These are phyloP conservation scores for Zygnema cylindricum DNA, from an alignment of 139 green algal species.

Conservation along the genomic window DNA sequence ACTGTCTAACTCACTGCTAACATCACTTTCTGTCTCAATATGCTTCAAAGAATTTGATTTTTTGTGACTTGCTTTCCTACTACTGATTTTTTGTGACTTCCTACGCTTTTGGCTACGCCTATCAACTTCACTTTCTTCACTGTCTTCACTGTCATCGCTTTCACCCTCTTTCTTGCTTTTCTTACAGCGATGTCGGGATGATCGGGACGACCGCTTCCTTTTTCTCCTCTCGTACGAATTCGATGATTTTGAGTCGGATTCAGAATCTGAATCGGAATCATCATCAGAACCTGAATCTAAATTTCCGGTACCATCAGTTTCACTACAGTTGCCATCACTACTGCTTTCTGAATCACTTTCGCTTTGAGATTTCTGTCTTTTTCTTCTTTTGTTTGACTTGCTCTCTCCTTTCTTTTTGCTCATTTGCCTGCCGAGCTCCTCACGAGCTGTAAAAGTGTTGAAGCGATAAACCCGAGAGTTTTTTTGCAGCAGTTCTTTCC, in stretches of 20 bases:
- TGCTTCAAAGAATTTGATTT: conserved; percentile 1
- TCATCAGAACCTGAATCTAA: too few relatives aligned
- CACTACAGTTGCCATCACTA: neutral
- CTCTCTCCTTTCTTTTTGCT: conserved; percentile 15
- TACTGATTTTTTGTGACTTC: neutral
- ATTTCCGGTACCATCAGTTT: too few relatives aligned
- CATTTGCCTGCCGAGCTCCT: neutral
- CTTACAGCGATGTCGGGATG: conserved; percentile 1
- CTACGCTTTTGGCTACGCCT: conserved; percentile 9
- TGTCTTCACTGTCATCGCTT: conserved; percentile 16
- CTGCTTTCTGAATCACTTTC: conserved; percentile 27
- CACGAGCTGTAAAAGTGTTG: too few relatives aligned
- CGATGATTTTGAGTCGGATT: neutral
- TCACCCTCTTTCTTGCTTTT: conserved; percentile 38
- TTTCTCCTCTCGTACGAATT: conserved; percentile 26
- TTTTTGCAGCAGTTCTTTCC: too few relatives aligned
- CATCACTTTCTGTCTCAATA: conserved; percentile 22
- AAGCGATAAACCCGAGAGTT: too few relatives aligned
- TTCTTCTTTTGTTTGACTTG: conserved; percentile 20
- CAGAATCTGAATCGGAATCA: neutral
- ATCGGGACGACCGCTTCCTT: neutral
- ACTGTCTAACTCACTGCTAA: conserved; percentile 3
- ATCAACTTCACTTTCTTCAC: conserved; percentile 25
- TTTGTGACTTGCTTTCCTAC: neutral
- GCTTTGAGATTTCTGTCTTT: conserved; percentile 5